Conservation (phyloP, 257 asterid genomes). For the Penstemon eatonii region DNA sequence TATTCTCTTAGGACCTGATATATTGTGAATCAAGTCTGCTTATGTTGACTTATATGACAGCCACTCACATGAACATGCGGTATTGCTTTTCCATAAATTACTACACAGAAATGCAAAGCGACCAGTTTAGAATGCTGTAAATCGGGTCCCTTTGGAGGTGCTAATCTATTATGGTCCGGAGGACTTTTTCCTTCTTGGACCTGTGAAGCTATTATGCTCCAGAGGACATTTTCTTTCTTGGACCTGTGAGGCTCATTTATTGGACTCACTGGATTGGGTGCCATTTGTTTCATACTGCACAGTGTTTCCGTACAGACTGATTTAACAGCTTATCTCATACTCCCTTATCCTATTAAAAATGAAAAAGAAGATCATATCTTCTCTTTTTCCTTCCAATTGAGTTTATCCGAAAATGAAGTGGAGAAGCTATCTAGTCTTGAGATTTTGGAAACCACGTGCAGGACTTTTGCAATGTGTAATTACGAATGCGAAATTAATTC, state of each 20-base stretch:
- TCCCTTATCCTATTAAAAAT: neutral
- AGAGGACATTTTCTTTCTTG: slow-evolving; percentile 14
- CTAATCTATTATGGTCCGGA: slow-evolving; percentile 5
- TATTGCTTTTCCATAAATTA: neutral
- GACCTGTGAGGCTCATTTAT: slow-evolving; percentile 6
- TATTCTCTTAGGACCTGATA: neutral
- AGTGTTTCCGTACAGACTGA: too few relatives aligned
- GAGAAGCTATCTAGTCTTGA: neutral
- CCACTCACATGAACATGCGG: neutral
- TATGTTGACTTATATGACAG: neutral
- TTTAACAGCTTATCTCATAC: neutral
- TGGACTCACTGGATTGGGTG: slow-evolving; percentile 1
- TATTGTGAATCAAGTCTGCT: neutral
- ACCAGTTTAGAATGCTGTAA: too few relatives aligned
- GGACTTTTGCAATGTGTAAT: slow-evolving; percentile 19
- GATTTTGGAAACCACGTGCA: slow-evolving; percentile 20
- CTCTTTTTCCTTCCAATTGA: slow-evolving; percentile 17
- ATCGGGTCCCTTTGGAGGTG: neutral
- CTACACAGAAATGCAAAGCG: neutral
- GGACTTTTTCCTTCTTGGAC: slow-evolving; percentile 17
- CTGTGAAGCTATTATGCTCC: neutral
- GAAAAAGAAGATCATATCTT: neutral
- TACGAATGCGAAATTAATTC: slow-evolving; percentile 21
- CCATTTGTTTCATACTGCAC: neutral
- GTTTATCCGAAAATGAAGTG: slow-evolving; percentile 15